Evolutionary conservation across 345 rosid species (phyloP).

Genomic region (Pugionium cornutum): DNA sequence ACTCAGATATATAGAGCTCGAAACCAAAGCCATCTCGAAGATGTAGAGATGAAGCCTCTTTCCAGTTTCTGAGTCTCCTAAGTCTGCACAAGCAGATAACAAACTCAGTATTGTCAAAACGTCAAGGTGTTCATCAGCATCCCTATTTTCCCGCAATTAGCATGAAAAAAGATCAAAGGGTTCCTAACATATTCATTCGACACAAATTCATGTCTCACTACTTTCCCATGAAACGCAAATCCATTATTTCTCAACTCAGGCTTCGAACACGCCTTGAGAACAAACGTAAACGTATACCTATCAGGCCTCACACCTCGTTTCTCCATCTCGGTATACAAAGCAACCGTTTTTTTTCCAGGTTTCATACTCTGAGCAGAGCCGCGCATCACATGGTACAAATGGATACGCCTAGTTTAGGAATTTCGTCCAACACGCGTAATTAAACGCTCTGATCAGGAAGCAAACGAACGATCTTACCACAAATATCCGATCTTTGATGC

Average conservation of each 20-base stretch:
- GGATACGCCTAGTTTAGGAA: constrained; percentile 55
- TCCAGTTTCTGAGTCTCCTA: constrained; percentile 63
- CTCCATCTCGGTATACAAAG: constrained; percentile 57
- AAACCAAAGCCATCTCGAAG: constrained; percentile 38
- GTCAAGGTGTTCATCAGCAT: constrained; percentile 60
- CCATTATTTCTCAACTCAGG: constrained; percentile 55
- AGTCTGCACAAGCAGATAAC: constrained; percentile 62
- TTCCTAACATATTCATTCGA: constrained; percentile 58
- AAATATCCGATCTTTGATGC: too few species aligned
- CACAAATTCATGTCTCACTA: constrained; percentile 53
- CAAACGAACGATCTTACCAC: too few species aligned
- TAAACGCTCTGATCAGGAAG: constrained; percentile 27
- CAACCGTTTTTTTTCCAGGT: constrained; percentile 46
- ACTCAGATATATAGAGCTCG: constrained; percentile 27
- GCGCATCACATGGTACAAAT: constrained; percentile 60
- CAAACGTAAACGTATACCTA: constrained; percentile 63
- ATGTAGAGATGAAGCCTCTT: constrained; percentile 52
- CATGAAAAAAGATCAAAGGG: constrained; percentile 61
- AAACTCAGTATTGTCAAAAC: constrained; percentile 65
- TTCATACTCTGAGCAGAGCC: constrained; percentile 57
- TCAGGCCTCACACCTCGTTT: constrained; percentile 47
- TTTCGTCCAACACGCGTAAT: constrained; percentile 61
- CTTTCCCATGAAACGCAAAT: constrained; percentile 62
- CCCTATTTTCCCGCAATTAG: constrained; percentile 55
- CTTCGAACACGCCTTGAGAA: constrained; percentile 68